These are phyloP conservation scores for Pseudonitzschia delicatissima DNA, from an alignment of 108 stramenopile genomes.

Conservation along the genomic window DNA sequence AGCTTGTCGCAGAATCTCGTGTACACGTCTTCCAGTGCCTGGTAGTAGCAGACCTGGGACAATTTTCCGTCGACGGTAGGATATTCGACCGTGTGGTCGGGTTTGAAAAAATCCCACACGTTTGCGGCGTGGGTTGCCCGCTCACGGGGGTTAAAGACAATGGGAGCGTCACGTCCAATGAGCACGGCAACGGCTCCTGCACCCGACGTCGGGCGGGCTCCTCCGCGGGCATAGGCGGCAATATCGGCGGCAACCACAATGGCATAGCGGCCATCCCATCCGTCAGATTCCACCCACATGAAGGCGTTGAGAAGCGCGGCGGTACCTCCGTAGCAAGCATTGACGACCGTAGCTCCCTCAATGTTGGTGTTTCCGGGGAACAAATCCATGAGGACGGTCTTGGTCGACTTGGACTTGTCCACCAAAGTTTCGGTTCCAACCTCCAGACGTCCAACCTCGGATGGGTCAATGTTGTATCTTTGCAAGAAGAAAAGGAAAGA, in stretches of 20 bases:
- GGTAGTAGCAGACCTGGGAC: slow-evolving; percentile 93
- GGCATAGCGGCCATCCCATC: slow-evolving; percentile 95
- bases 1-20: slow-evolving; percentile 73
- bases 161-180: slow-evolving; percentile 90
- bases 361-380: slow-evolving; percentile 90
- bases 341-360: slow-evolving; percentile 94
- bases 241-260: slow-evolving; percentile 97
- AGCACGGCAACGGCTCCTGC: slow-evolving; percentile 95
- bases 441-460: slow-evolving; percentile 81
- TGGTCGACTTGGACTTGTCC: slow-evolving; percentile 96
- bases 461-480: slow-evolving; percentile 82
- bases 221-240: slow-evolving; percentile 89
- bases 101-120: slow-evolving; percentile 99
- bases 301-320: slow-evolving; percentile 94
- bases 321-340: slow-evolving; percentile 99
- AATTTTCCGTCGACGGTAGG: slow-evolving; percentile 91
- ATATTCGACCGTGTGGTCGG: slow-evolving; percentile 92
- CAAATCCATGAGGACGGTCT: slow-evolving; percentile 93
- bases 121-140: slow-evolving; percentile 88
- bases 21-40: slow-evolving; percentile 93
- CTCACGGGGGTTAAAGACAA: slow-evolving; percentile 69
- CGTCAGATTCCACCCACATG: slow-evolving; percentile 86
- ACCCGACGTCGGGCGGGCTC: slow-evolving; percentile 95
- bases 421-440: slow-evolving; percentile 97
- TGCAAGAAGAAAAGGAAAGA: slow-evolving; percentile 5